Evolutionary conservation across 2,329 filamentous ascomycete species (phyloP).

Genomic region (Sporothrix luriei): DNA sequence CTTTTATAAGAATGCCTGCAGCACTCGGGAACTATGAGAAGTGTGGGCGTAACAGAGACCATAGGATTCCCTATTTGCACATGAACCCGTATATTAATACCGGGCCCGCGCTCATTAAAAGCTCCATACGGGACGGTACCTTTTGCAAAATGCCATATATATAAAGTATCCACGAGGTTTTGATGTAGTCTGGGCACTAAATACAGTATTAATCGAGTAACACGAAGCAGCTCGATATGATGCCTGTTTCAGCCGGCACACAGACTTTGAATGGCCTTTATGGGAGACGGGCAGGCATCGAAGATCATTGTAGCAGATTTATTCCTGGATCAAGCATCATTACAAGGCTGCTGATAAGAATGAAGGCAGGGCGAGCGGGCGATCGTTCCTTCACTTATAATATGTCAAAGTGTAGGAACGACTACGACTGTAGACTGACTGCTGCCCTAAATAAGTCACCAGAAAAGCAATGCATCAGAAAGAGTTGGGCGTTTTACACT

Average conservation of each 20-base stretch:
- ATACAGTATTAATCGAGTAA: not conserved
- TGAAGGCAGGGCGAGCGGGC: not conserved
- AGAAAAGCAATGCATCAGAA: not conserved
- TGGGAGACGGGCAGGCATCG: not conserved
- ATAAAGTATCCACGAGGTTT: not conserved
- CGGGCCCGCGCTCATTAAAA: not conserved
- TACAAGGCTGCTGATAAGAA: not conserved
- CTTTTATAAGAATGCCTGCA: not conserved
- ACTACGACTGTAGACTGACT: too few species aligned
- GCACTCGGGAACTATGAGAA: not conserved
- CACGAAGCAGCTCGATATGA: too few species aligned
- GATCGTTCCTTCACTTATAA: not conserved
- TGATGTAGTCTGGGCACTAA: not conserved
- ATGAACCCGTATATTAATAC: slow-evolving; percentile 19
- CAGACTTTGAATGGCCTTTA: not conserved
- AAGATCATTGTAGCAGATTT: not conserved
- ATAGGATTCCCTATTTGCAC: not conserved
- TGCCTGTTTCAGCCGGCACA: slow-evolving; percentile 1
- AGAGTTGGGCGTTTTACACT: not conserved
- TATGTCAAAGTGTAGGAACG: not conserved
- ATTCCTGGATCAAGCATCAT: not conserved
- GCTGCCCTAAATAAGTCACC: too few species aligned
- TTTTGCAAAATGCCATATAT: not conserved
- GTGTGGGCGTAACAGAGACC: not conserved
- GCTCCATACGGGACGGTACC: not conserved